phyloP scores from a whole-genome alignment of 2,329 filamentous ascomycete species.

The Fusarium tuaranense region DNA sequence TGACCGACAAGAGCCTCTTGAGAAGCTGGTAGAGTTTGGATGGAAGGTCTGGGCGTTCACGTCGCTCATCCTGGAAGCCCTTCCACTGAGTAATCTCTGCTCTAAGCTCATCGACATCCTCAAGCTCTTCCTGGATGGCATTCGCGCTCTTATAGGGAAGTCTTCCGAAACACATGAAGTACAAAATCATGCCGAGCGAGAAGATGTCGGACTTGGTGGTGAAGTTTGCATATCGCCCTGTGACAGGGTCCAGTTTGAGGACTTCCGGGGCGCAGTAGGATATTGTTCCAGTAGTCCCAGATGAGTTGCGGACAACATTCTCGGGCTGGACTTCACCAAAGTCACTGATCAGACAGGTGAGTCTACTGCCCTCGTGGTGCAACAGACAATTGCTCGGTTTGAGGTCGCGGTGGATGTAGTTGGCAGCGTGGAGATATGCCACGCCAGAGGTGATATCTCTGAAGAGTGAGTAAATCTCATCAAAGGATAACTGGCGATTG shows the following conservation, averaged over 20 bases:
- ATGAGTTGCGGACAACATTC: slow-evolving; percentile 84
- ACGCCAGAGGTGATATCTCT: slow-evolving; percentile 93
- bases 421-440: slow-evolving; percentile 88
- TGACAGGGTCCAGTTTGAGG: slow-evolving; percentile 72
- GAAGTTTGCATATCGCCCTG: slow-evolving; percentile 88
- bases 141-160: slow-evolving; percentile 90
- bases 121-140: slow-evolving; percentile 87
- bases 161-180: slow-evolving; percentile 95
- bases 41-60: slow-evolving; percentile 84
- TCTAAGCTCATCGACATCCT: slow-evolving; percentile 87
- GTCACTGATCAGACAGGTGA: slow-evolving; percentile 91
- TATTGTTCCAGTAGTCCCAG: slow-evolving; percentile 93
- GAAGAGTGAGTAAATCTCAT: slow-evolving; percentile 97
- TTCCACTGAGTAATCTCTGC: slow-evolving; percentile 89
- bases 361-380: slow-evolving; percentile 77
- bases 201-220: slow-evolving; percentile 99
- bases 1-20: slow-evolving; percentile 81
- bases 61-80: slow-evolving; percentile 83
- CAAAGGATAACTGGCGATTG: slow-evolving; percentile 71
- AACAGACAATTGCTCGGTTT: slow-evolving; percentile 97
- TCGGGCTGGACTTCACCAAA: slow-evolving; percentile 96
- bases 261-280: slow-evolving; percentile 98
- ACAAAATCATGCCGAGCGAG: slow-evolving; percentile 96
- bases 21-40: slow-evolving; percentile 87
- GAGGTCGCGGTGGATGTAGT: slow-evolving; percentile 95